Base-by-base conservation (phyloP, 495 filamentous ascomycete species). In the Talaromyces borbonicus region DNA sequence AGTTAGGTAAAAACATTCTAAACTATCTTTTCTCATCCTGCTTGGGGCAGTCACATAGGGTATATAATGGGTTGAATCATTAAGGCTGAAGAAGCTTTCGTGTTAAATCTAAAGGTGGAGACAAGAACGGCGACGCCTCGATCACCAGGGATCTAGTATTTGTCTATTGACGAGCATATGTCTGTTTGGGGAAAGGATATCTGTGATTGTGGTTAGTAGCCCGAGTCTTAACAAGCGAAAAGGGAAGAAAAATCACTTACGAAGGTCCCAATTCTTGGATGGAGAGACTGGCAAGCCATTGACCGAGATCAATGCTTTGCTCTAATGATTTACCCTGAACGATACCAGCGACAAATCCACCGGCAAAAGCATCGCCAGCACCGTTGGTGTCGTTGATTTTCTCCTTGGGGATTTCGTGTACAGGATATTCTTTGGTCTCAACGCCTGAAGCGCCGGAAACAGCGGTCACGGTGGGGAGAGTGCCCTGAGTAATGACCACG, bases 361-460 rank as follows among this genome's bases (percentile, higher is more conserved):
- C 92, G 43, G 90, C 90, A 57, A 97, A 98, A 26, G 93, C 92
- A 64, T 98, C 92, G 65, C 82, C 92, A 48, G 92, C 92, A 58
- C 92, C 92, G 60, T 88, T 99, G 56, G 92, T 97, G 68, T 99
- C 92, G 59, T 79, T 80, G 61, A 98, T 95, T 65, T 84, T 68
- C 23, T 78, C 72, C 61, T 78, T 69, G 46, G 73, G 66, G 58
- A 97, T 83, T 48, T 73, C 69, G 57, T 82, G 86, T 25, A 99
- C 87, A n/a, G 74, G 73, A 73, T 78, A 87, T 65, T 84, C 73
- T 69, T 82, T 79, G 46, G 87, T 73, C 50, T 77, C 74, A 27
- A 81, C 75, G 56, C 65, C 65, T 45, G 59, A 50, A 7, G 43
- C 30, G 46, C 61, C 68, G 55, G 77, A 75, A 40, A 83, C 63